phyloP scores from a whole-genome alignment of 2,329 filamentous ascomycete genomes.

The Penicillium sclerotiorum region DNA sequence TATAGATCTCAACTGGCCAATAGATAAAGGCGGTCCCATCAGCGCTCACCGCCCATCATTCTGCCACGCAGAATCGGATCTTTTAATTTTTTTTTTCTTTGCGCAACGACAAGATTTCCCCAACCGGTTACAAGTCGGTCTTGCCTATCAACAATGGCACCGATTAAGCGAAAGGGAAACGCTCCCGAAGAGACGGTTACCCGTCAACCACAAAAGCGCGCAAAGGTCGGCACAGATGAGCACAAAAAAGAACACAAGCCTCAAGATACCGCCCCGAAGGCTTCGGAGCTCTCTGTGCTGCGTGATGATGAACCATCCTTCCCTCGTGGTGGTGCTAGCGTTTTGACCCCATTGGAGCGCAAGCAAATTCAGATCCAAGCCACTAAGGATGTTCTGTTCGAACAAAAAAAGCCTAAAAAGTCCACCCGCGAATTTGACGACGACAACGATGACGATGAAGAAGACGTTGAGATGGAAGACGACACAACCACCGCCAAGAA shows the following conservation, averaged over 20 bases:
- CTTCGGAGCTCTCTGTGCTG: conserved; percentile 49
- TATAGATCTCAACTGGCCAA: no score
- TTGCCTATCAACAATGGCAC: conserved; percentile 42
- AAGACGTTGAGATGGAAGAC: conserved; percentile 55
- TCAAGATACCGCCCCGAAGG: conserved; percentile 31
- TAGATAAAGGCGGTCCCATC: conserved; percentile 11
- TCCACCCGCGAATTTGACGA: conserved; percentile 54
- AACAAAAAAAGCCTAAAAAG: conserved; percentile 67
- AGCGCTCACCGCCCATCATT: conserved; percentile 19
- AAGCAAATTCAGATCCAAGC: conserved; percentile 96
- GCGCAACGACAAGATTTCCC: conserved; percentile 30
- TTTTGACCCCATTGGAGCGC: conserved; percentile 89
- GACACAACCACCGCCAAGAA: conserved; percentile 39
- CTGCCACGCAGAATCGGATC: conserved; percentile 26
- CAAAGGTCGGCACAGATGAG: conserved; percentile 41
- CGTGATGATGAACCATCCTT: conserved; percentile 85
- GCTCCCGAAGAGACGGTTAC: conserved; percentile 38
- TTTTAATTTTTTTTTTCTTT: conserved; percentile 30
- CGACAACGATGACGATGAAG: conserved; percentile 62
- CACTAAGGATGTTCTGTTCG: conserved; percentile 86
- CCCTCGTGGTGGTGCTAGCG: conserved; percentile 85
- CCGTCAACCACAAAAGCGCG: conserved; percentile 44
- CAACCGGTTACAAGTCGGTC: conserved; percentile 27
- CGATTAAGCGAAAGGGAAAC: conserved; percentile 50
- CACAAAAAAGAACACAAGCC: conserved; percentile 37